phyloP scores from a whole-genome alignment of 805 yeast genomes.

The Candida odintsovae region DNA sequence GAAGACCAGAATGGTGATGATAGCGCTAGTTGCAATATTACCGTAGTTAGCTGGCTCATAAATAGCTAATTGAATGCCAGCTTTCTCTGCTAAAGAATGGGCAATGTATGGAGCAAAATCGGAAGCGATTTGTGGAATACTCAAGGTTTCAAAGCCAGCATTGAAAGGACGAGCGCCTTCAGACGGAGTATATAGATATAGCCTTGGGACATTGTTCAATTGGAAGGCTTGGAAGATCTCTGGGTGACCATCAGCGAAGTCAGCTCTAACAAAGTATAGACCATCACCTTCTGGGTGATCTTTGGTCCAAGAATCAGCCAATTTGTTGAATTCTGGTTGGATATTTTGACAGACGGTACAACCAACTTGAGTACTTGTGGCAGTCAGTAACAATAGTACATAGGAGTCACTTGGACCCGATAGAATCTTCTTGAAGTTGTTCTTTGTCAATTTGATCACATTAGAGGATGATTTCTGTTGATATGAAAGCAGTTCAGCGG shows the following conservation, averaged over 20 bases:
- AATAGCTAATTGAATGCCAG: slow-evolving; percentile 20
- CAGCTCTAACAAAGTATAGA: slow-evolving; percentile 70
- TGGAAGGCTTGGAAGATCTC: slow-evolving; percentile 38
- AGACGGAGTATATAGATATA: slow-evolving; percentile 56
- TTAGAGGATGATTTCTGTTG: slow-evolving; percentile 27
- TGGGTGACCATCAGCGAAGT: slow-evolving; percentile 52
- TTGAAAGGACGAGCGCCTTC: slow-evolving; percentile 34
- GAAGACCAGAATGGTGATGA: slow-evolving; percentile 28
- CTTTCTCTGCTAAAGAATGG: slow-evolving; percentile 19
- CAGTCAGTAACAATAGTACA: slow-evolving; percentile 66
- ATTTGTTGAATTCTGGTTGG: slow-evolving; percentile 53
- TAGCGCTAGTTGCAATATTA: slow-evolving; percentile 25
- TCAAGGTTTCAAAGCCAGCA: slow-evolving; percentile 23
- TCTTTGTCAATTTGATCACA: slow-evolving; percentile 48
- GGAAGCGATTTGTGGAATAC: slow-evolving; percentile 25
- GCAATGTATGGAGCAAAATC: slow-evolving; percentile 28
- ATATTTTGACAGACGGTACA: slow-evolving; percentile 71
- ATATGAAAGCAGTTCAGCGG: slow-evolving; percentile 21
- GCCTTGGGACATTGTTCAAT: slow-evolving; percentile 73
- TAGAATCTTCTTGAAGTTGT: slow-evolving; percentile 50
- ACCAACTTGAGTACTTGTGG: slow-evolving; percentile 65
- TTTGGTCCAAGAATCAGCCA: slow-evolving; percentile 60
- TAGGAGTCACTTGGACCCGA: slow-evolving; percentile 63
- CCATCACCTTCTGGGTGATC: slow-evolving; percentile 52
- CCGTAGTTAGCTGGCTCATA: slow-evolving; percentile 35